A percentile compares a stretch with the other conserved stretches of the same genome.
Evolutionary conservation across 2,329 filamentous ascomycete species (phyloP).

Genomic region (Aschersonia sp.): DNA sequence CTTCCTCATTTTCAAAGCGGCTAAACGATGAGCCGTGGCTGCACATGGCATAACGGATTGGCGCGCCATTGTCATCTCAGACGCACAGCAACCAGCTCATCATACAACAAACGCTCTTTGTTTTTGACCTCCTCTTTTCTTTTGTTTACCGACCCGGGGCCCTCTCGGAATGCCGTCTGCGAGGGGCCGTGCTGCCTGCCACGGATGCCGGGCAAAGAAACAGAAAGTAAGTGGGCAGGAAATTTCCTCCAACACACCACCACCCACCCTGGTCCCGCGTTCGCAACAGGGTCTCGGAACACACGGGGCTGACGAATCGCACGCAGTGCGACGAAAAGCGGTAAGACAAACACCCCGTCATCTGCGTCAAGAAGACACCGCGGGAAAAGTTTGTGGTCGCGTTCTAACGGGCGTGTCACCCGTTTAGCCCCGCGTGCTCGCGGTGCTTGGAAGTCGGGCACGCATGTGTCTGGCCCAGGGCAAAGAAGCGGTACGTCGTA

Average conservation of each 20-base stretch:
- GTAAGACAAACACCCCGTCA: background rate
- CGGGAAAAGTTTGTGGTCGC: background rate
- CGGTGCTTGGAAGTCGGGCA: conserved; percentile 4
- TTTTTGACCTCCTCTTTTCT: too few species aligned
- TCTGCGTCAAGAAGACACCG: background rate
- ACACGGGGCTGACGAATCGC: background rate
- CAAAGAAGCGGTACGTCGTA: conserved; percentile 6
- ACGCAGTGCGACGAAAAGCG: background rate
- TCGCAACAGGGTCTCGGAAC: too few species aligned
- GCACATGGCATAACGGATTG: too few species aligned
- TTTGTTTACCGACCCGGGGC: background rate
- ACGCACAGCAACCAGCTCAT: too few species aligned
- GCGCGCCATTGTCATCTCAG: too few species aligned
- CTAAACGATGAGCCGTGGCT: too few species aligned
- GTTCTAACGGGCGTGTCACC: background rate
- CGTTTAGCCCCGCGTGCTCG: conserved; percentile 6
- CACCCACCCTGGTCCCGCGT: too few species aligned
- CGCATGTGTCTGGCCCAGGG: conserved; percentile 6
- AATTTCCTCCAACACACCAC: background rate
- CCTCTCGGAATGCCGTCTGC: background rate
- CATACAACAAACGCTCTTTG: too few species aligned
- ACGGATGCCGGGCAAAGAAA: conserved; percentile 8
- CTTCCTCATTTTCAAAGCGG: too few species aligned
- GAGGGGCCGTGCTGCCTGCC: conserved; percentile 8
- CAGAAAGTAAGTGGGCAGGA: conserved; percentile 7